A percentile compares a stretch with the other conserved stretches of the same genome.
Conservation (phyloP, 305 asterid species). For the Fraxinus angustifolia region DNA sequence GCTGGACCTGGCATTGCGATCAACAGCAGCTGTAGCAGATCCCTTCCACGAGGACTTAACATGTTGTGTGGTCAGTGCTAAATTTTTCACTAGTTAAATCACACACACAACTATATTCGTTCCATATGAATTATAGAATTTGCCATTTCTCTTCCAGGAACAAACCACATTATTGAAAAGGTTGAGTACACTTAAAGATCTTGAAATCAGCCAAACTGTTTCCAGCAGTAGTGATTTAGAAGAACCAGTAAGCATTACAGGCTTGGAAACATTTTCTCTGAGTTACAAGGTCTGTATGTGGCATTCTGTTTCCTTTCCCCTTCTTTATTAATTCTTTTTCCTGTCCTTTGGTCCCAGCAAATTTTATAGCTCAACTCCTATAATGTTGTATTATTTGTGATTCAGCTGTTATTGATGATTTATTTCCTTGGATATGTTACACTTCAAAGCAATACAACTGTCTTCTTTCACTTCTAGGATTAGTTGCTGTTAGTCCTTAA, state of each 20-base stretch:
- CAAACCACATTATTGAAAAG: slow-evolving; percentile 79
- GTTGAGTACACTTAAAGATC: slow-evolving; percentile 82
- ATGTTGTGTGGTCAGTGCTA: slow-evolving; percentile 83
- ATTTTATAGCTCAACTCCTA: background rate
- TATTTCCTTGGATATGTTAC: background rate
- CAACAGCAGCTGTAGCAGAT: slow-evolving; percentile 97
- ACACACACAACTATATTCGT: slow-evolving; percentile 9
- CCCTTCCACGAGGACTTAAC: slow-evolving; percentile 90
- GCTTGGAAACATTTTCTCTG: slow-evolving; percentile 95
- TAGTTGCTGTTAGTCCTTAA: background rate
- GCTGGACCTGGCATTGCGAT: slow-evolving; percentile 94
- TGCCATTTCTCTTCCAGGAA: slow-evolving; percentile 54
- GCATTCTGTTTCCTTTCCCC: background rate
- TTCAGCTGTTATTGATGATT: background rate
- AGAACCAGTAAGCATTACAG: slow-evolving; percentile 86
- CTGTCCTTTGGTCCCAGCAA: background rate
- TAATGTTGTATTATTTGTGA: background rate
- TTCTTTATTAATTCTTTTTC: slow-evolving; percentile 19
- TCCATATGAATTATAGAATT: slow-evolving; percentile 22
- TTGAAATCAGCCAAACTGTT: slow-evolving; percentile 55
- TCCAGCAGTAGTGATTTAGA: slow-evolving; percentile 58
- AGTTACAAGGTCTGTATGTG: slow-evolving; percentile 68
- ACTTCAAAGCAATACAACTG: background rate
- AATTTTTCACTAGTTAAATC: slow-evolving; percentile 10
- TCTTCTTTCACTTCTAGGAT: background rate